Evolutionary conservation across 225 moss, liverwort and hornwort species (phyloP), one percentile per base, ranked within the genome.

Genomic region (Marchantia polymorpha): DNA sequence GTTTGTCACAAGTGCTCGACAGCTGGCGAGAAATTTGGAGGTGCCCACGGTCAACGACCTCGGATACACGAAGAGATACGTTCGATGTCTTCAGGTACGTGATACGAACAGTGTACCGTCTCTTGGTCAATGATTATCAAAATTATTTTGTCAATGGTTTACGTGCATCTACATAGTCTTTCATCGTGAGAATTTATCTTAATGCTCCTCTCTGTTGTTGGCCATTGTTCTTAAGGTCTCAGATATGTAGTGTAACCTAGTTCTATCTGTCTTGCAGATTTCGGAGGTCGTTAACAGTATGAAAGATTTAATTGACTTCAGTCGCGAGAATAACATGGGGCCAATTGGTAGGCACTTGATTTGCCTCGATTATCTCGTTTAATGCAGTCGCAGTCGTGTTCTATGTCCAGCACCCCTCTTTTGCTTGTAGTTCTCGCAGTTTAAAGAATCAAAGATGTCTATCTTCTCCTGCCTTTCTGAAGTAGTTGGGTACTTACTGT

Each of bases 281-380:
- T 99, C 99, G n/a, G 99, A 99, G 86, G 99, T 99, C 53, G 99
- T 99, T 8, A 99, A 99, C 85, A 99, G 95, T 87, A 99, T 99
- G 95, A 99, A 99, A 80, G 99, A 99, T 81, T 87, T 99, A 63
- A 99, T 99, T 59, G 99, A 99, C 83, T 99, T 95, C 86, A 99
- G 95, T 82, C 89, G 99, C 29, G 93, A 99, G 81, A 95, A 95
- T 74, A 90, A 83, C 71, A 87, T 93, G 68, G 99, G 99, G 10
- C 99, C 99, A 17, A 90, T 89, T 55, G 88, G 97, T 99, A 90
- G 64, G 84, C 54, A 50, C 58, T 52, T 59, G 6, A 20, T 39
- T 73, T 13, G 52, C 25, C 11, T 53, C 2, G 52, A 23, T 10
- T 12, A 20, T 25, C 39, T 2, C 5, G 5, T 2, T 39, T 39